A percentile compares a stretch with the other conserved stretches of the same genome.
Conservation (phyloP, 2,329 filamentous ascomycete genomes). For the Verticillium nonalfalfae region DNA sequence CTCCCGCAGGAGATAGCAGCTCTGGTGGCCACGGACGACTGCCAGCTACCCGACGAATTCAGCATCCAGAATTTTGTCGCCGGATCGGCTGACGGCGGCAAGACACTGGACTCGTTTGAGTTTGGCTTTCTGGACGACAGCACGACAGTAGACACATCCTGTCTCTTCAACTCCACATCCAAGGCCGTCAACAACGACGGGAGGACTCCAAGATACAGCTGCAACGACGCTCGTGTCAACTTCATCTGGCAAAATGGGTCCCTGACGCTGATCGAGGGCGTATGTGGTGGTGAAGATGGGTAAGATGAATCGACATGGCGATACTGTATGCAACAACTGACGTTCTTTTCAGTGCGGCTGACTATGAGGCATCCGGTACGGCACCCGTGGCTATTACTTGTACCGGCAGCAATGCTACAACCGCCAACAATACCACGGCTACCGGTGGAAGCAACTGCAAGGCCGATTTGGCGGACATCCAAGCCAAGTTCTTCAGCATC, state of each 20-base stretch:
- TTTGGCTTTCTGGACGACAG: constrained; percentile 34
- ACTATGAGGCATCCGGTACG: constrained; percentile 24
- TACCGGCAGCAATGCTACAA: constrained; percentile 1
- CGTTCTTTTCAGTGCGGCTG: constrained; percentile 12
- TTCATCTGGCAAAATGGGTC: constrained; percentile 34
- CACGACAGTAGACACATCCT: constrained; percentile 33
- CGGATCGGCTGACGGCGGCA: constrained; percentile 24
- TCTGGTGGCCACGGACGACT: constrained; percentile 15
- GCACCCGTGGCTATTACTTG: constrained; percentile 8
- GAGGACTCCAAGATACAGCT: constrained; percentile 31
- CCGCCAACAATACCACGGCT: background rate
- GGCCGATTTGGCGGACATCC: constrained; percentile 21
- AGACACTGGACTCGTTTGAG: constrained; percentile 22
- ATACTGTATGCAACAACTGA: background rate
- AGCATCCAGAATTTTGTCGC: constrained; percentile 29
- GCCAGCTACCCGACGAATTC: constrained; percentile 30
- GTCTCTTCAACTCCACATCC: constrained; percentile 36
- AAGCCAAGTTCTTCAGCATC: constrained; percentile 21
- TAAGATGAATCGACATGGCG: constrained; percentile 15
- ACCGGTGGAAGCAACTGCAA: background rate
- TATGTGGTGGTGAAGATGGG: constrained; percentile 31
- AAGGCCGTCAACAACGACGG: constrained; percentile 21
- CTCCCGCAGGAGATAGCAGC: constrained; percentile 10
- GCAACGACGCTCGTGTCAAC: constrained; percentile 30
- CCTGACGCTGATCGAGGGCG: constrained; percentile 37